A percentile compares a stretch with the other conserved stretches of the same genome.
Conservation (phyloP, 768 basidiomycete genomes). For the Leccinum uliginosum region DNA sequence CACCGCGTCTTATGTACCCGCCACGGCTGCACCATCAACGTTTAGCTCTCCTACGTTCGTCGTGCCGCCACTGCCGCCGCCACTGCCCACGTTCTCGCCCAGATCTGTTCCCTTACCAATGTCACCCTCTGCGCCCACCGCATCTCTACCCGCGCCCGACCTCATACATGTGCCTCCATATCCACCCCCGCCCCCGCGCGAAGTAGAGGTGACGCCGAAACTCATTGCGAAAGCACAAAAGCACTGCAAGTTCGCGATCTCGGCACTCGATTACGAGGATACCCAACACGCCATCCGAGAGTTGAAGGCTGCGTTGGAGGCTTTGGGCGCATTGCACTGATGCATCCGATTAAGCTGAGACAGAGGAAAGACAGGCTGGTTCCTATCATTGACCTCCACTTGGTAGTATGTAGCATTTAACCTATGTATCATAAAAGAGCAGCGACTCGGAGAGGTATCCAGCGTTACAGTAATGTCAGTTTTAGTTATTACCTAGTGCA, state of each 20-base stretch:
- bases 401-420: too few species aligned
- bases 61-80: conserved; percentile 19
- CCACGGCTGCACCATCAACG: conserved; percentile 6
- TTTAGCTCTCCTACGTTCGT: conserved; percentile 12
- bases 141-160: not conserved
- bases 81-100: conserved; percentile 8
- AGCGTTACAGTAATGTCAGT: too few species aligned
- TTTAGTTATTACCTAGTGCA: too few species aligned
- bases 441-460: too few species aligned
- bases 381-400: not conserved
- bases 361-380: conserved; percentile 2
- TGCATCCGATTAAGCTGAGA: too few species aligned
- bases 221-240: conserved; percentile 79
- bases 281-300: conserved; percentile 78
- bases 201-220: conserved; percentile 54
- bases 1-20: conserved; percentile 12
- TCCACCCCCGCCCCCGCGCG: conserved; percentile 18
- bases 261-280: conserved; percentile 83
- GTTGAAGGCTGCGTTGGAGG: conserved; percentile 66
- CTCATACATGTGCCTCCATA: conserved; percentile 13
- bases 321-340: conserved; percentile 49
- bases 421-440: too few species aligned
- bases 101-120: conserved; percentile 21
- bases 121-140: not conserved
- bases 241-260: conserved; percentile 81